phyloP scores from a whole-genome alignment of 1,139 yeast genomes.

The Saccharomycopsis hybrid region DNA sequence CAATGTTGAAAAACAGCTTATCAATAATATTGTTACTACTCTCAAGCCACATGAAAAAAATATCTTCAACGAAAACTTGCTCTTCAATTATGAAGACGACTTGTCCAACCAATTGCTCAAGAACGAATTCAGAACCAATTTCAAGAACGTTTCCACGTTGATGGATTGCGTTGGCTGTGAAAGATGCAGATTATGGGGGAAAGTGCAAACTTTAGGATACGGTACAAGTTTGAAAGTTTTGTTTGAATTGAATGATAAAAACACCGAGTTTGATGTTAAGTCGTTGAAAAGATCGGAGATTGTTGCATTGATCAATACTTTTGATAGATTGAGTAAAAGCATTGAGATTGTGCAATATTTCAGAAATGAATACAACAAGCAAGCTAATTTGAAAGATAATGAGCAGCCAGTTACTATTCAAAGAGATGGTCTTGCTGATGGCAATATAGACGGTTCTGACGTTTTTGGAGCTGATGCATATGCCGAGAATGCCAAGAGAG shows the following conservation, averaged over 20 bases:
- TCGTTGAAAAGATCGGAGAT: slow-evolving; percentile 73
- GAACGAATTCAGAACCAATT: slow-evolving; percentile 77
- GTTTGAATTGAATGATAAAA: slow-evolving; percentile 56
- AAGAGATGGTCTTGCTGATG: no score
- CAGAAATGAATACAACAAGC: slow-evolving; percentile 30
- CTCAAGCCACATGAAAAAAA: slow-evolving; percentile 30
- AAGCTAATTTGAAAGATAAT: neutral
- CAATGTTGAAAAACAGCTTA: slow-evolving; percentile 39
- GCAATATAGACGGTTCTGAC: neutral
- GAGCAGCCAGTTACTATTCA: neutral
- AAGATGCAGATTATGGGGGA: slow-evolving; percentile 96
- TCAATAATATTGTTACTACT: slow-evolving; percentile 34
- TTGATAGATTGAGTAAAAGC: slow-evolving; percentile 85
- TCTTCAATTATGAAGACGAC: slow-evolving; percentile 43
- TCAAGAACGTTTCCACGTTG: slow-evolving; percentile 81
- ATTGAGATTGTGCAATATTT: slow-evolving; percentile 69
- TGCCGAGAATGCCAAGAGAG: slow-evolving; percentile 5
- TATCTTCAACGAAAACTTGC: slow-evolving; percentile 48
- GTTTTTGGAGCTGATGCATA: neutral
- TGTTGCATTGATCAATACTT: slow-evolving; percentile 85
- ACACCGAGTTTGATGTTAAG: slow-evolving; percentile 36
- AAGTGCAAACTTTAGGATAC: slow-evolving; percentile 92
- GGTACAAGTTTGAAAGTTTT: slow-evolving; percentile 91
- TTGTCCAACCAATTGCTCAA: slow-evolving; percentile 40
- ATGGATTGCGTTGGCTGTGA: slow-evolving; percentile 99